A percentile compares a stretch with the other conserved stretches of the same genome.
Evolutionary conservation across 2,329 filamentous ascomycete genomes (phyloP).

Genomic region (Lecanicillium sp.): DNA sequence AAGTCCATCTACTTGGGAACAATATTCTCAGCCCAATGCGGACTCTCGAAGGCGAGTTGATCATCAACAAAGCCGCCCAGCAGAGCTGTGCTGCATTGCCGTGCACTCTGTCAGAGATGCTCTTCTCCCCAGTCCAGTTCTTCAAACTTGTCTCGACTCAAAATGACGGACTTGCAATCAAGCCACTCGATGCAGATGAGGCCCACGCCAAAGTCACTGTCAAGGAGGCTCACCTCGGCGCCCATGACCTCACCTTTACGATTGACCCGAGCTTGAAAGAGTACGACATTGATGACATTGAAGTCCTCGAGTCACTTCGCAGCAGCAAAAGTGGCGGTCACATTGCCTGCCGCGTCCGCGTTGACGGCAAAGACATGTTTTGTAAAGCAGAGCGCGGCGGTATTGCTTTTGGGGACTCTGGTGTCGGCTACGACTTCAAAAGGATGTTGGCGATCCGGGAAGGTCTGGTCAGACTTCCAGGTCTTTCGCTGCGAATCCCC

Average conservation of each 20-base stretch:
- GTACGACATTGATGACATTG: not conserved
- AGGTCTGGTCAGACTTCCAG: not conserved
- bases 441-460: slow-evolving; percentile 3
- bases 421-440: slow-evolving; percentile 3
- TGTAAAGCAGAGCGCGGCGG: slow-evolving; percentile 8
- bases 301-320: slow-evolving; percentile 4
- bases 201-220: not conserved
- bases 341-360: slow-evolving; percentile 4
- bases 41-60: no score
- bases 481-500: not conserved
- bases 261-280: slow-evolving; percentile 1
- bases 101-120: slow-evolving; percentile 1
- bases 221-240: slow-evolving; percentile 1
- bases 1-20: no score
- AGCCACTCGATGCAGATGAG: no score
- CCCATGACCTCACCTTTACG: not conserved
- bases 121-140: slow-evolving; percentile 2
- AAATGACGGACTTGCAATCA: no score
- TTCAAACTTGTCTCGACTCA: not conserved
- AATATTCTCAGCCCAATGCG: no score
- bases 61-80: no score
- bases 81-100: no score
- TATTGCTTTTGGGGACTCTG: slow-evolving; percentile 6
- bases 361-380: slow-evolving; percentile 5
- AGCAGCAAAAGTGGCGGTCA: slow-evolving; percentile 1